phyloP scores from a whole-genome alignment of 805 yeast species.

The Scheffersomyces coipomensis region DNA sequence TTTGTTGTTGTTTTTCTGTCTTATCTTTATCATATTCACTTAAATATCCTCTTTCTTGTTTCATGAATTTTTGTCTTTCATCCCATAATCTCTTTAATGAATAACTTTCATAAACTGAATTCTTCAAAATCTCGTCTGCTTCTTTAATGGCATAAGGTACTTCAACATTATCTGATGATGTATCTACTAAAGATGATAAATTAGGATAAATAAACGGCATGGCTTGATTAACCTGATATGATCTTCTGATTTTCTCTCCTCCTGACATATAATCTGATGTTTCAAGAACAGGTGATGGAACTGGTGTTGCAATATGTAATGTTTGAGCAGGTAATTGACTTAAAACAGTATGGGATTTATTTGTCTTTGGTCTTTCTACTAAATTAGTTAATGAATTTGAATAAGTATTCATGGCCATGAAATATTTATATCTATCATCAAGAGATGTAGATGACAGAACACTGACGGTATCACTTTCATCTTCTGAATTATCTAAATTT shows the following conservation, averaged over 20 bases:
- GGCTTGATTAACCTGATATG: slow-evolving; percentile 63
- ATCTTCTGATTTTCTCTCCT: slow-evolving; percentile 49
- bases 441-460: slow-evolving; percentile 15
- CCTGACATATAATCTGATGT: slow-evolving; percentile 46
- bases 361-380: slow-evolving; percentile 57
- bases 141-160: slow-evolving; percentile 78
- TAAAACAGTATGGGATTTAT: slow-evolving; percentile 41
- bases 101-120: slow-evolving; percentile 63
- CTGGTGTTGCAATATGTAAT: slow-evolving; percentile 81
- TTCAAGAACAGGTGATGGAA: slow-evolving; percentile 71
- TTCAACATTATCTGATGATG: slow-evolving; percentile 29
- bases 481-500: slow-evolving; percentile 30
- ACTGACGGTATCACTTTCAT: neutral
- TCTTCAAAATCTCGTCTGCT: slow-evolving; percentile 66
- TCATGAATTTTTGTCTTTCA: slow-evolving; percentile 69
- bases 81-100: slow-evolving; percentile 69
- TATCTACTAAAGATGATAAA: slow-evolving; percentile 8
- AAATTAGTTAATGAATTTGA: slow-evolving; percentile 58
- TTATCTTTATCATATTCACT: slow-evolving; percentile 16
- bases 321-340: slow-evolving; percentile 51
- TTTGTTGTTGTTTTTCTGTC: no score
- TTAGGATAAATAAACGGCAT: slow-evolving; percentile 68
- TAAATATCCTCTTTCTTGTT: slow-evolving; percentile 61
- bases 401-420: slow-evolving; percentile 40
- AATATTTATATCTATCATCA: slow-evolving; percentile 25